Conservation (phyloP, 352 stramenopile species). For the Phytopythium kandeliae region DNA sequence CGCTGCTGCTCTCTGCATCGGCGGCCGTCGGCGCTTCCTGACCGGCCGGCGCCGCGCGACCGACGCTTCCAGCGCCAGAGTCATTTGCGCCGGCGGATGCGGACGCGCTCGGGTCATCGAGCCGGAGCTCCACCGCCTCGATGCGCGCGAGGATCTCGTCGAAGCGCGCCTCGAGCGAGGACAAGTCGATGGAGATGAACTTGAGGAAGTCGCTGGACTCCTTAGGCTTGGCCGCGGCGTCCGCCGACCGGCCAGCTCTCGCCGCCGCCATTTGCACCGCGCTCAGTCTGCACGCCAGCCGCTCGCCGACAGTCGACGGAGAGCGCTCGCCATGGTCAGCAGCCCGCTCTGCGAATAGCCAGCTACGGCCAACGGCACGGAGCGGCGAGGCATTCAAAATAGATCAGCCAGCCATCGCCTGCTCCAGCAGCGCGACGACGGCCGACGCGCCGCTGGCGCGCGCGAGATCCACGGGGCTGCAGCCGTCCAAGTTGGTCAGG, state of each 20-base stretch:
- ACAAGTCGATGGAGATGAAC: conserved; percentile 38
- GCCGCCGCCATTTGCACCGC: background rate
- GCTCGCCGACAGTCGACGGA: background rate
- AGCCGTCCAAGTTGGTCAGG: conserved; percentile 42
- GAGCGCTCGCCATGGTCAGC: background rate
- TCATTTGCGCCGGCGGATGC: background rate
- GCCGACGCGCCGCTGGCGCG: conserved; percentile 17
- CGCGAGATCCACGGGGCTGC: conserved; percentile 39
- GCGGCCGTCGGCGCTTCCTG: background rate
- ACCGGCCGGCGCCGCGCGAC: background rate
- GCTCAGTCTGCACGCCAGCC: background rate
- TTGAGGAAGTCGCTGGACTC: conserved; percentile 37
- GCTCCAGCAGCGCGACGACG: conserved; percentile 21
- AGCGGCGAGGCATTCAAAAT: background rate
- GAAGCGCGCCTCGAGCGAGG: conserved; percentile 44
- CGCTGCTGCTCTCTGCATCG: no score
- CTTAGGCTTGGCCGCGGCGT: conserved; percentile 3
- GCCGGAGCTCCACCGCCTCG: conserved; percentile 26
- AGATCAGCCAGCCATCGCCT: conserved; percentile 4
- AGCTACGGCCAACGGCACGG: background rate
- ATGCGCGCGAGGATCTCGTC: conserved; percentile 42
- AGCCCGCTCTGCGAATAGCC: background rate
- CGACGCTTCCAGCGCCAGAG: background rate
- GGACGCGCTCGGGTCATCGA: conserved; percentile 4
- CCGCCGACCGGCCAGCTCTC: background rate